A percentile compares a stretch with the other conserved stretches of the same genome.
phyloP scores from a whole-genome alignment of 73 alveolate species.

The Paramecium biaurelia region DNA sequence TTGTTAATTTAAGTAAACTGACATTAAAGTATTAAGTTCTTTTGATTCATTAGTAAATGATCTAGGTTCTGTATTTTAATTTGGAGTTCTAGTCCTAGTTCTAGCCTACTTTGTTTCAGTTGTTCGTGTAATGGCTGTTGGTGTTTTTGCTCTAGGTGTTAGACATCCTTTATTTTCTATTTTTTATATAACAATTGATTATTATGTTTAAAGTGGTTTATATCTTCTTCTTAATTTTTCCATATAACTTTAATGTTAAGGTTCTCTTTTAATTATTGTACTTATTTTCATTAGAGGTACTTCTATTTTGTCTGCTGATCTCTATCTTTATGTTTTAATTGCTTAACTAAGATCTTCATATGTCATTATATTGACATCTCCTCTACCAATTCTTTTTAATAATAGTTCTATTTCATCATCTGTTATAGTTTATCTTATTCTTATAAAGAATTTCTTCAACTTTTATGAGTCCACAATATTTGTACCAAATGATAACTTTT shows the following conservation, averaged over 20 bases:
- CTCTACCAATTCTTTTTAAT: slow-evolving; percentile 21
- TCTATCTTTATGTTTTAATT: slow-evolving; percentile 2
- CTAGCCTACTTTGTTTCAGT: not conserved
- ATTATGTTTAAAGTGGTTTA: not conserved
- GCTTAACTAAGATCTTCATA: not conserved
- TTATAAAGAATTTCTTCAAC: not conserved
- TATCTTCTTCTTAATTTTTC: not conserved
- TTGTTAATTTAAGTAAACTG: not conserved
- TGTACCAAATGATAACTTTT: not conserved
- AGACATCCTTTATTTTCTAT: not conserved
- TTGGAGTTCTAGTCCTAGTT: slow-evolving; percentile 11
- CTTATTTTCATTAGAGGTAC: not conserved
- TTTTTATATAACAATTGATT: not conserved
- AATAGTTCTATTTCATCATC: not conserved
- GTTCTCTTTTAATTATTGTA: not conserved
- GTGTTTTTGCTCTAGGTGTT: not conserved
- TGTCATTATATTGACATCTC: not conserved
- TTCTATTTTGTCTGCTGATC: not conserved
- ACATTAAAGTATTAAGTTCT: not conserved
- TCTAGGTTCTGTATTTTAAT: slow-evolving; percentile 37
- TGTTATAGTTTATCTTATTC: not conserved
- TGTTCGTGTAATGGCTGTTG: not conserved
- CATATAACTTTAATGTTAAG: not conserved
- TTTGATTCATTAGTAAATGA: not conserved
- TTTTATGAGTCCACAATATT: not conserved